These are phyloP conservation scores for Daedaleopsis nitida DNA, from an alignment of 768 basidiomycete species.

Conservation along the genomic window DNA sequence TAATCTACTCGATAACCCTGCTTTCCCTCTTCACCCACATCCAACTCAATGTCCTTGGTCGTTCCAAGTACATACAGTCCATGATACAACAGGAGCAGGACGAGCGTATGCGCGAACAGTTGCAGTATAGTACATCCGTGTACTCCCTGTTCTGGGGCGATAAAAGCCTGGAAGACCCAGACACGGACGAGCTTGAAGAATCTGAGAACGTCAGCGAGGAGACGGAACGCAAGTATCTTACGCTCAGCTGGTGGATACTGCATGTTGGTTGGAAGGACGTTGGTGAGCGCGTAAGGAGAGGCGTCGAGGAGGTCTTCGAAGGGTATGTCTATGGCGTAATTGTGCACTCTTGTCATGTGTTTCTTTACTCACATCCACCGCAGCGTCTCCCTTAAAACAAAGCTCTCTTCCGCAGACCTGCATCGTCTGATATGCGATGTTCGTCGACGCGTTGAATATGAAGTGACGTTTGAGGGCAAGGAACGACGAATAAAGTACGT, in stretches of 20 bases:
- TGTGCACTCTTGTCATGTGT: too few species aligned
- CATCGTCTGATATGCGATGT: slow-evolving; percentile 72
- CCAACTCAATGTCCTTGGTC: slow-evolving; percentile 84
- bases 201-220: slow-evolving; percentile 54
- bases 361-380: background rate
- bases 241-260: slow-evolving; percentile 90
- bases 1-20: slow-evolving; percentile 83
- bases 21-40: slow-evolving; percentile 84
- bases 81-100: slow-evolving; percentile 62
- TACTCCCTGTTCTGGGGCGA: slow-evolving; percentile 37
- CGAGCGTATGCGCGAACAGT: slow-evolving; percentile 50
- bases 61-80: slow-evolving; percentile 76
- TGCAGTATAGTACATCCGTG: slow-evolving; percentile 44
- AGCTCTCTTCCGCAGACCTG: slow-evolving; percentile 70
- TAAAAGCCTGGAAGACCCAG: slow-evolving; percentile 20
- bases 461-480: slow-evolving; percentile 59
- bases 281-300: slow-evolving; percentile 66
- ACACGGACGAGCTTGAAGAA: slow-evolving; percentile 32
- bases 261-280: slow-evolving; percentile 92
- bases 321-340: slow-evolving; percentile 50
- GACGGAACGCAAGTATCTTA: slow-evolving; percentile 78
- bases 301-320: slow-evolving; percentile 83
- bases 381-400: slow-evolving; percentile 86
- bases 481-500: slow-evolving; percentile 59
- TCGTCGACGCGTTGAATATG: slow-evolving; percentile 74